Base-by-base conservation (phyloP, 805 yeast genomes). In the Tetrapisispora pingtungensis region DNA sequence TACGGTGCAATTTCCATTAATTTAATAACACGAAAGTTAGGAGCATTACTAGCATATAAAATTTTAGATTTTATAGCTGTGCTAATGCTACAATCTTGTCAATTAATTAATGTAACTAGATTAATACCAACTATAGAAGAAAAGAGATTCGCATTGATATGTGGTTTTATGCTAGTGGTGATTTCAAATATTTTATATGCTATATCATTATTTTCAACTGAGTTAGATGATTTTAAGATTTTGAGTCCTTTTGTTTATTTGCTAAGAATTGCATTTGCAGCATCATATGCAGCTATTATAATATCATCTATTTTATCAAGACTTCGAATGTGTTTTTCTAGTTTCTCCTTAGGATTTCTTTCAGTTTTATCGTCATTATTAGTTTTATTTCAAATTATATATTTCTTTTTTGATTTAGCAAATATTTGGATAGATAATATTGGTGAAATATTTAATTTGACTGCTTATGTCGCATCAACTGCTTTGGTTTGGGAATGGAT, bases 401-500 rank as follows among this genome's bases (percentile, higher is more conserved):
- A 84, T 49, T 85, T 84, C 57, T 70, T 85, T 40, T 82, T 87
- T 5, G 95, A 84, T 64, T 77, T 85, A 3, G 73, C 89, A 0
- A 79, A 78, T 58, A 70, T 80, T 6, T 85, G 88, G 84, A 78
- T 80, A n/a, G 74, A 74, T 46, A 83, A 80, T 49, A 67, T 84
- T 42, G 78, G 87, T 18, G 90, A 84, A 56, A 68, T 84, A 36
- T 82, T 84, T 61, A 79, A 82, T 36, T 74, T 84, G 17, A 80
- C 84, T 1, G 74, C 81, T n/a, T 81, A 80, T 57, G 75, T 83
- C 8, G 69, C 81, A 18, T 74, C 85, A 31, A 82, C 85, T 27
- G 82, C 82, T 7, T 71, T 81, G 10, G 84, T 84, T 0, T 84
- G 94, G 93, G 94, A 84, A 61, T 86, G 94, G 90, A 73, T 83